These are phyloP conservation scores for Cryphonectria nitschkei DNA, from an alignment of 2,329 filamentous ascomycete species.

Conservation along the genomic window DNA sequence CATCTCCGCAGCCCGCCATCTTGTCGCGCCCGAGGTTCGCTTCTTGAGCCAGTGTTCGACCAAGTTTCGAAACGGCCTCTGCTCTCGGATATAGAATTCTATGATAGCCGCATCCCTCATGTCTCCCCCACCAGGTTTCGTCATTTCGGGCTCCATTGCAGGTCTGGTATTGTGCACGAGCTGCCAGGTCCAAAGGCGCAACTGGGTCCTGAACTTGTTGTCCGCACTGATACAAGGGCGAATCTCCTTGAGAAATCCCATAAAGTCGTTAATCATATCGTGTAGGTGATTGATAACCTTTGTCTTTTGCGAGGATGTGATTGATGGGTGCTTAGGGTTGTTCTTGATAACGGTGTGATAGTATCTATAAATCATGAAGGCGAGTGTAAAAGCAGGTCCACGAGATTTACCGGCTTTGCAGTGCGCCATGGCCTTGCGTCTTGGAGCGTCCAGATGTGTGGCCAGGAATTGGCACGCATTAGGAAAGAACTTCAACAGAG, in stretches of 20 bases:
- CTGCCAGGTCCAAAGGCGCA: slow-evolving; percentile 9
- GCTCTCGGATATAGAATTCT: slow-evolving; percentile 3
- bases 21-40: background rate
- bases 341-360: slow-evolving; percentile 5
- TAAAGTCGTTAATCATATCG: background rate
- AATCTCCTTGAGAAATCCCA: background rate
- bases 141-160: background rate
- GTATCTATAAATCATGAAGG: slow-evolving; percentile 10
- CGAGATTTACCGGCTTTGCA: slow-evolving; percentile 12
- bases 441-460: background rate
- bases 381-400: slow-evolving; percentile 4
- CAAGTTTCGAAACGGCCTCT: slow-evolving; percentile 7
- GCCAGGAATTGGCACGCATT: slow-evolving; percentile 6
- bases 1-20: slow-evolving; percentile 9
- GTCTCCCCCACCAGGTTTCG: background rate
- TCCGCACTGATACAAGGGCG: background rate
- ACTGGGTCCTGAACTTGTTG: slow-evolving; percentile 8
- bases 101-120: slow-evolving; percentile 14
- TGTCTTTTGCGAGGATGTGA: background rate
- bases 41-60: slow-evolving; percentile 4
- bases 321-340: background rate
- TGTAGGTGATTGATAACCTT: background rate
- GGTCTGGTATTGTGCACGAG: slow-evolving; percentile 3
- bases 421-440: slow-evolving; percentile 10
- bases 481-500: slow-evolving; percentile 10